A percentile compares a stretch with the other conserved stretches of the same genome.
These are phyloP conservation scores for Xylariaceae sp. DNA, from an alignment of 2,329 filamentous ascomycete species.

Conservation along the genomic window DNA sequence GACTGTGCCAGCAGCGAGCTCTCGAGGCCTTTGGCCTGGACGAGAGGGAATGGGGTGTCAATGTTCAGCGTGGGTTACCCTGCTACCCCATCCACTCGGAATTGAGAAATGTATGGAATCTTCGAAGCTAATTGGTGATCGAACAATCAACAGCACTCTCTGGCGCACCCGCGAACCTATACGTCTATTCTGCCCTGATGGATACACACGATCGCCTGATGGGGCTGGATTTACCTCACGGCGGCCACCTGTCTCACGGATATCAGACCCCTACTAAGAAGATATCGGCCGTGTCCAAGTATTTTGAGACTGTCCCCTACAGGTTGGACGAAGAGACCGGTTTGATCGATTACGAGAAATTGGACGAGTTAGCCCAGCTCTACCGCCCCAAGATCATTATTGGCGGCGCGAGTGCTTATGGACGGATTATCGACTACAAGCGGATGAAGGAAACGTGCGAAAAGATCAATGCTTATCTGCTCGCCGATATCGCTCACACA, in stretches of 20 bases:
- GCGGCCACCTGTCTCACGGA: constrained; percentile 90
- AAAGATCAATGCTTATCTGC: constrained; percentile 84
- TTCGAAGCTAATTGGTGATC: no score
- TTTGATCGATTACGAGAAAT: constrained; percentile 86
- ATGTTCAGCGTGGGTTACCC: constrained; percentile 69
- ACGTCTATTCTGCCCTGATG: constrained; percentile 92
- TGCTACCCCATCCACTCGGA: neutral
- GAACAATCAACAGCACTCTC: constrained; percentile 68
- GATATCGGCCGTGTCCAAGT: constrained; percentile 98
- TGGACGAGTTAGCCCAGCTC: constrained; percentile 78
- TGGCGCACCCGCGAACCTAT: constrained; percentile 67
- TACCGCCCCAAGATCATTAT: constrained; percentile 96
- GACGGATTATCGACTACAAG: constrained; percentile 89
- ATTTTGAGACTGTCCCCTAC: constrained; percentile 97
- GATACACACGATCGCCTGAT: constrained; percentile 91
- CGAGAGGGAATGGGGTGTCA: constrained; percentile 88
- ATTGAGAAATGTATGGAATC: constrained; percentile 7
- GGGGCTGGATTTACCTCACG: constrained; percentile 93
- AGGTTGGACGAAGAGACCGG: constrained; percentile 84
- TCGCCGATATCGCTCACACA: constrained; percentile 96
- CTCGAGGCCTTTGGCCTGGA: constrained; percentile 80
- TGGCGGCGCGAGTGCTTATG: constrained; percentile 91
- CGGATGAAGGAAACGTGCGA: constrained; percentile 86
- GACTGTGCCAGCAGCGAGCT: constrained; percentile 82
- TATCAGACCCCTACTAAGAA: constrained; percentile 92